phyloP scores from a whole-genome alignment of 352 stramenopile species.

The Globisporangium radiosum region DNA sequence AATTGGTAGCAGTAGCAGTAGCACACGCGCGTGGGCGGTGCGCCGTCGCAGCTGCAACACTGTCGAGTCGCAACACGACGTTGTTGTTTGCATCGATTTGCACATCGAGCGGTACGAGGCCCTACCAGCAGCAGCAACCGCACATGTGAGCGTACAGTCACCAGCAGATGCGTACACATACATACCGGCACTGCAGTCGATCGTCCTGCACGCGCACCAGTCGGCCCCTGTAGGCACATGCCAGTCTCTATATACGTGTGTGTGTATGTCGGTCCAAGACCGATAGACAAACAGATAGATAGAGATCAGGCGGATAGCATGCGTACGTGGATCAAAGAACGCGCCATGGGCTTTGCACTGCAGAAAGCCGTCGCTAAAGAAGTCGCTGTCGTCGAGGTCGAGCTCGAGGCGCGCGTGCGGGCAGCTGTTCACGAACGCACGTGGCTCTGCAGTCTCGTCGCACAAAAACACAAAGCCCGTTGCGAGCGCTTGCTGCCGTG shows the following conservation, averaged over 20 bases:
- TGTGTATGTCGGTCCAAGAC: too few species aligned
- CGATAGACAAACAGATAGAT: too few species aligned
- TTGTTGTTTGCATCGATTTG: constrained; percentile 28
- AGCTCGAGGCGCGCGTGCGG: constrained; percentile 68
- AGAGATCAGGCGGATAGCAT: too few species aligned
- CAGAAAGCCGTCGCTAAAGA: constrained; percentile 73
- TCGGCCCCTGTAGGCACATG: constrained; percentile 55
- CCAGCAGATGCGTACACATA: constrained; percentile 7
- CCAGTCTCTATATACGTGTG: constrained; percentile 26
- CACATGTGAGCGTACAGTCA: background rate
- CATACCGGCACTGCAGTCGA: constrained; percentile 28
- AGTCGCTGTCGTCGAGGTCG: constrained; percentile 76
- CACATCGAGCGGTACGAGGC: constrained; percentile 30
- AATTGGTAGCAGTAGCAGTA: too few species aligned
- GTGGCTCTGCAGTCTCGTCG: constrained; percentile 29
- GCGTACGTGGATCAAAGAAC: constrained; percentile 65
- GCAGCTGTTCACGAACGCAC: constrained; percentile 61
- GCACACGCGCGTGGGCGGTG: too few species aligned
- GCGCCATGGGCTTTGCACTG: constrained; percentile 78
- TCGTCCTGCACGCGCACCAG: constrained; percentile 17
- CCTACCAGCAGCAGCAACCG: constrained; percentile 13
- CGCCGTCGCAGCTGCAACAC: constrained; percentile 14
- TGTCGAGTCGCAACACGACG: constrained; percentile 21
- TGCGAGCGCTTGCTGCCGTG: constrained; percentile 19
- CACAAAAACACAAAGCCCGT: constrained; percentile 69